Conservation (phyloP, 371 early-diverging fungal species). For the Syncephalis fuscata region DNA sequence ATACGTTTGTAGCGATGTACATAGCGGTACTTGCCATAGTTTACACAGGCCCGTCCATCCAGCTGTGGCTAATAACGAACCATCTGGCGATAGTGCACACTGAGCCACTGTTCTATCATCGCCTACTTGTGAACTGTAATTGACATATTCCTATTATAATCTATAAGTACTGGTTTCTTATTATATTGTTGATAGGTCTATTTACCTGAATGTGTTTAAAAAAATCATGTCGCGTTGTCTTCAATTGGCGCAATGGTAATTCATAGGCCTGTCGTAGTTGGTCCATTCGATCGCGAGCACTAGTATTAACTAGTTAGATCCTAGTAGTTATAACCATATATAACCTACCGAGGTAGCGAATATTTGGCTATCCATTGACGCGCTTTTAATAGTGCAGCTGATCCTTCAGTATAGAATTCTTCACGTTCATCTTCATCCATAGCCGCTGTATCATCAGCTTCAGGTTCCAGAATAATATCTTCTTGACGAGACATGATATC, state of each 20-base stretch:
- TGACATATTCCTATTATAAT: constrained; percentile 35
- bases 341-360: constrained; percentile 51
- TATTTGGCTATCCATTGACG: constrained; percentile 54
- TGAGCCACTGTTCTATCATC: constrained; percentile 80
- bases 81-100: constrained; percentile 67
- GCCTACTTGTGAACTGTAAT: constrained; percentile 70
- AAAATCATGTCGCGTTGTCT: constrained; percentile 61
- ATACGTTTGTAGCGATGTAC: not conserved
- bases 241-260: constrained; percentile 50
- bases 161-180: too few species aligned
- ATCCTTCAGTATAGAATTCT: constrained; percentile 81
- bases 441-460: constrained; percentile 18
- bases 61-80: constrained; percentile 57
- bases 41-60: constrained; percentile 75
- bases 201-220: constrained; percentile 49
- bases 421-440: constrained; percentile 38
- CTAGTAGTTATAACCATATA: not conserved
- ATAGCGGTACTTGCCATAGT: constrained; percentile 73
- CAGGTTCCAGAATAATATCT: constrained; percentile 8
- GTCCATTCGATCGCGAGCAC: constrained; percentile 54
- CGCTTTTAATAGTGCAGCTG: constrained; percentile 44
- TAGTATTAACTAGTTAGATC: constrained; percentile 9
- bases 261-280: constrained; percentile 47
- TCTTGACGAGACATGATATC: constrained; percentile 42
- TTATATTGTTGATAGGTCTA: too few species aligned